Evolutionary conservation across 2,329 filamentous ascomycete genomes (phyloP).

Genomic region (Pyricularia sp.): DNA sequence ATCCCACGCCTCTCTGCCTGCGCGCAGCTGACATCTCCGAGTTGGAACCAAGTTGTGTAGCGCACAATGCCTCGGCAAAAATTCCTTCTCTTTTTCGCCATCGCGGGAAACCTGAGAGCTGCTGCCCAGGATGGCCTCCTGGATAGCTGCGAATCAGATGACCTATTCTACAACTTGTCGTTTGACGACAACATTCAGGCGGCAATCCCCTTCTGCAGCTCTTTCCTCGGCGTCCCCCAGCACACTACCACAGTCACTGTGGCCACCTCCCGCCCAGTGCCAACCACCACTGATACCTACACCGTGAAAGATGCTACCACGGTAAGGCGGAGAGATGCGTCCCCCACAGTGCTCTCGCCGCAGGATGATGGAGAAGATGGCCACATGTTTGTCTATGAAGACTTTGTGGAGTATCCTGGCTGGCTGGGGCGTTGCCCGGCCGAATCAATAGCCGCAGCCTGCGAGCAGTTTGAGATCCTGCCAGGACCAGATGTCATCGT

Average conservation of each 20-base stretch:
- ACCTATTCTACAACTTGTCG: background rate
- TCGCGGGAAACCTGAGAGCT: background rate
- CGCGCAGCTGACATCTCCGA: background rate
- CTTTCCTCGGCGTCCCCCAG: background rate
- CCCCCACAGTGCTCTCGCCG: background rate
- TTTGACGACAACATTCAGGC: background rate
- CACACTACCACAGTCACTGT: background rate
- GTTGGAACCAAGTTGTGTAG: background rate
- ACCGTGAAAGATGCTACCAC: background rate
- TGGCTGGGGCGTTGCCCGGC: background rate
- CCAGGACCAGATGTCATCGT: background rate
- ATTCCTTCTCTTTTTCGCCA: background rate
- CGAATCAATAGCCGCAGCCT: background rate
- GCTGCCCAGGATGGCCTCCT: background rate
- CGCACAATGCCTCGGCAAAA: background rate
- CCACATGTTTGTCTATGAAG: background rate
- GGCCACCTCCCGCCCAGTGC: background rate
- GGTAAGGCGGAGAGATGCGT: background rate
- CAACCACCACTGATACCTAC: background rate
- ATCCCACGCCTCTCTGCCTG: background rate
- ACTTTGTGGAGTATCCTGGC: background rate
- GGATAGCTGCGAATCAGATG: background rate
- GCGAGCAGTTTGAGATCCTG: background rate
- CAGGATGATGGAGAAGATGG: background rate
- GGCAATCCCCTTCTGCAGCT: background rate